Percentiles rank a stretch among this genome's conserved stretches.
phyloP scores from a whole-genome alignment of 192 early-diverging fungal genomes.

The Linnemannia zychae region DNA sequence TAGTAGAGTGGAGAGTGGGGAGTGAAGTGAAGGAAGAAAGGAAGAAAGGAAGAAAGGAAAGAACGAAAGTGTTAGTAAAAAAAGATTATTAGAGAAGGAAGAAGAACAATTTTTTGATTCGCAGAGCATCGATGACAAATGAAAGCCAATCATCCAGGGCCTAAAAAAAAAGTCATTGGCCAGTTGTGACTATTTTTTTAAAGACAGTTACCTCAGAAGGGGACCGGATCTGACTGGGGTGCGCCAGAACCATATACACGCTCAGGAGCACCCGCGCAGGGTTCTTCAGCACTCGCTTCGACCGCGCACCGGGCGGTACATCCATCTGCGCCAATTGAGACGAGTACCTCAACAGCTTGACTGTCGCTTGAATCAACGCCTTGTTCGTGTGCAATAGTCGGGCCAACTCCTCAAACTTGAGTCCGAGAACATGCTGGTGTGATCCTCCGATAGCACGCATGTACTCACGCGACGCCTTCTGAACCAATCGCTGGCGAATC shows the following conservation, averaged over 20 bases:
- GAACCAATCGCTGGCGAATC: constrained; percentile 17
- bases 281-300: constrained; percentile 18
- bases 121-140: constrained; percentile 8
- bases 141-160: not conserved
- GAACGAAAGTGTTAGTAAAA: not conserved
- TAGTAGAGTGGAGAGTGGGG: not conserved
- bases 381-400: constrained; percentile 48
- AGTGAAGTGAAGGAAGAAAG: not conserved
- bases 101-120: constrained; percentile 31
- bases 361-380: constrained; percentile 56
- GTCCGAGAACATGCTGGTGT: constrained; percentile 22
- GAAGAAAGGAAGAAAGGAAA: not conserved
- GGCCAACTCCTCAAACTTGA: constrained; percentile 47
- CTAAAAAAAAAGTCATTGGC: not conserved
- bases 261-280: constrained; percentile 76
- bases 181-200: not conserved
- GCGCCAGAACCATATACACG: constrained; percentile 78
- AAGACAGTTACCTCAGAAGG: constrained; percentile 54
- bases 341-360: constrained; percentile 50
- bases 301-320: not conserved
- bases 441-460: constrained; percentile 46
- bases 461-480: constrained; percentile 40
- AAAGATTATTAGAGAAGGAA: not conserved
- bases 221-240: constrained; percentile 73
- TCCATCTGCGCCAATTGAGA: constrained; percentile 35